phyloP scores from a whole-genome alignment of 148 eudicot genomes.

The Rhododendron kiyosumense region DNA sequence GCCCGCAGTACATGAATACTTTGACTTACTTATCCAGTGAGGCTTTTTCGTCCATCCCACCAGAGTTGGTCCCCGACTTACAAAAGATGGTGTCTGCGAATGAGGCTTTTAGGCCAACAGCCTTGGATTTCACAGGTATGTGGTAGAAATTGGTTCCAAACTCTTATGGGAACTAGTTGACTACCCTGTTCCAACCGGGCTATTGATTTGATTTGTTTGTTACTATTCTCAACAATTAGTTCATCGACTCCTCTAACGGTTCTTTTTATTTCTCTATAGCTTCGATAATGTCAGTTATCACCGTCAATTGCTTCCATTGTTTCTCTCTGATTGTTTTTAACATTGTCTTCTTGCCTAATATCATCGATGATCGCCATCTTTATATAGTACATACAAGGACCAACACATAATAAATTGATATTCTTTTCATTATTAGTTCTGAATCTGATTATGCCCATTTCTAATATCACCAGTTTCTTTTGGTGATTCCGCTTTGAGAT shows the following conservation, averaged over 20 bases:
- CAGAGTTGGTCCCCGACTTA: constrained; percentile 77
- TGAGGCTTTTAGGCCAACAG: constrained; percentile 77
- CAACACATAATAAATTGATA: background rate
- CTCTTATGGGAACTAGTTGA: background rate
- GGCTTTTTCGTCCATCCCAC: constrained; percentile 76
- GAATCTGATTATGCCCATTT: background rate
- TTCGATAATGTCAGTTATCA: background rate
- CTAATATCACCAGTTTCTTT: background rate
- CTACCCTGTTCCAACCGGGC: background rate
- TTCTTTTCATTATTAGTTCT: background rate
- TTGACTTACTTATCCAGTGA: constrained; percentile 81
- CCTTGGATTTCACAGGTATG: constrained; percentile 82
- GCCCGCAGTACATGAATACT: constrained; percentile 87
- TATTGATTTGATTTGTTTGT: background rate
- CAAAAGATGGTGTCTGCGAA: constrained; percentile 81
- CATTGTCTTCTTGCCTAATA: background rate
- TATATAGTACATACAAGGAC: background rate
- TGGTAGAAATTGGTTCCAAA: background rate
- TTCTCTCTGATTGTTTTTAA: background rate
- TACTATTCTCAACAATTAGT: background rate
- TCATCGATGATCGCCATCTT: background rate
- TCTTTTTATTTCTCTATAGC: background rate
- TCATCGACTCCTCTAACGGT: background rate
- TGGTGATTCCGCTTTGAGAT: background rate
- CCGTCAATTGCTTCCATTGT: background rate